A percentile compares a stretch with the other conserved stretches of the same genome.
phyloP scores from a whole-genome alignment of 805 yeast species.

The Torulaspora delbrueckii region DNA sequence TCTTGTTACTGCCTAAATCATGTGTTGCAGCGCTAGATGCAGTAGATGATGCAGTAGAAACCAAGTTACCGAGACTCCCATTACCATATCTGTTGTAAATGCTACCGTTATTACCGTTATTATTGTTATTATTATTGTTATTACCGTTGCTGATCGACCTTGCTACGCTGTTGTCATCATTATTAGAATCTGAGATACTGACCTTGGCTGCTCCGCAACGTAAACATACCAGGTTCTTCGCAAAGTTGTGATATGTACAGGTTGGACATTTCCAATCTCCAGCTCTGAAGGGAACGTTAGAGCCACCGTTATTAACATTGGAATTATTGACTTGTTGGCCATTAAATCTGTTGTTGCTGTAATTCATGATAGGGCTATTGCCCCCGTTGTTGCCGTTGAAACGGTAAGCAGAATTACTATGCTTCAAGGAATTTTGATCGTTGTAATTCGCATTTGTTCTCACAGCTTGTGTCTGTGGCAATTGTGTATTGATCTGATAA shows the following conservation, averaged over 20 bases:
- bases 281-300: conserved; percentile 84
- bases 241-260: conserved; percentile 88
- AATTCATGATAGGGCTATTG: conserved; percentile 21
- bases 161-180: conserved; percentile 5
- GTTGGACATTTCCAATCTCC: conserved; percentile 92
- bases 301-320: conserved; percentile 35
- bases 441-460: conserved; percentile 6
- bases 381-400: conserved; percentile 15
- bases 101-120: conserved; percentile 12
- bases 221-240: conserved; percentile 79
- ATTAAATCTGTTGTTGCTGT: conserved; percentile 19
- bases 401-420: conserved; percentile 2
- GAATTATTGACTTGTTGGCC: conserved; percentile 4
- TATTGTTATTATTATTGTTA: conserved; percentile 7
- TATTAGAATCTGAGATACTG: conserved; percentile 12
- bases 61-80: conserved; percentile 13
- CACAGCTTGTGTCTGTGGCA: conserved; percentile 12
- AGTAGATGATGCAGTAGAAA: background rate
- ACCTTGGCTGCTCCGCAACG: conserved; percentile 75
- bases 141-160: conserved; percentile 8
- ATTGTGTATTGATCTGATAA: conserved; percentile 3
- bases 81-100: conserved; percentile 13
- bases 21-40: conserved; percentile 11
- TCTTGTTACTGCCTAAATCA: conserved; percentile 11
- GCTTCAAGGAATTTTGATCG: conserved; percentile 10